These are phyloP conservation scores for Cladosporium sp. DNA, from an alignment of 2,329 filamentous ascomycete species.

Conservation along the genomic window DNA sequence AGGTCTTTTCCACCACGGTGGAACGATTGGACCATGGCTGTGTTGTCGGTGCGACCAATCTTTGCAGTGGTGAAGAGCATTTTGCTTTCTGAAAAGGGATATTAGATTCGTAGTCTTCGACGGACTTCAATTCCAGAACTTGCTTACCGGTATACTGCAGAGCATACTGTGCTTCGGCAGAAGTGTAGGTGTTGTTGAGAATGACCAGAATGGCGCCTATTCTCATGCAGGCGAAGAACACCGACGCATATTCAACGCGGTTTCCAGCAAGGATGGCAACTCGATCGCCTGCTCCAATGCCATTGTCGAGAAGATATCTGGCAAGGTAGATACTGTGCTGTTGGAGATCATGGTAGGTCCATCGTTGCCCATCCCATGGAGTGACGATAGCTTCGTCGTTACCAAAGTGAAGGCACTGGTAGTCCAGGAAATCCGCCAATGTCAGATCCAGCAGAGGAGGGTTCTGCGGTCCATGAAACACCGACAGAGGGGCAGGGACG, in stretches of 20 bases:
- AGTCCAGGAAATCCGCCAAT: conserved; percentile 65
- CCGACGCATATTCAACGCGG: conserved; percentile 54
- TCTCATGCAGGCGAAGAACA: conserved; percentile 66
- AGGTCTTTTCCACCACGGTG: conserved; percentile 13
- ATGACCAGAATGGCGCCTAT: conserved; percentile 58
- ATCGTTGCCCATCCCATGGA: conserved; percentile 69
- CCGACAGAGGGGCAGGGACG: conserved; percentile 35
- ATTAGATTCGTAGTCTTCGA: too few species aligned
- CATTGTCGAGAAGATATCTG: conserved; percentile 55
- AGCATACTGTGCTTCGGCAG: conserved; percentile 66
- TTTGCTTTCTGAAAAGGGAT: conserved; percentile 55
- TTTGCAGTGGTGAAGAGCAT: conserved; percentile 66
- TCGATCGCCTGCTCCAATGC: conserved; percentile 63
- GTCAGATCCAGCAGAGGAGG: conserved; percentile 67
- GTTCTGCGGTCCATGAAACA: conserved; percentile 64
- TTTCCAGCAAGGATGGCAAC: conserved; percentile 69
- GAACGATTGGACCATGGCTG: conserved; percentile 46
- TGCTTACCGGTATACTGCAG: conserved; percentile 62
- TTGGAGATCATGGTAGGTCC: conserved; percentile 53
- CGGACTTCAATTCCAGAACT: too few species aligned
- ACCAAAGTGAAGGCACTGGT: conserved; percentile 63
- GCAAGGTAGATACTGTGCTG: conserved; percentile 37
- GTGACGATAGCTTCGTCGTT: conserved; percentile 65
- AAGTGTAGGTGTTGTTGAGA: conserved; percentile 77
- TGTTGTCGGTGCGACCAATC: conserved; percentile 63